Percentiles rank a stretch among this genome's conserved stretches.
phyloP scores from a whole-genome alignment of 371 early-diverging fungal genomes.

The Mycotypha africana region DNA sequence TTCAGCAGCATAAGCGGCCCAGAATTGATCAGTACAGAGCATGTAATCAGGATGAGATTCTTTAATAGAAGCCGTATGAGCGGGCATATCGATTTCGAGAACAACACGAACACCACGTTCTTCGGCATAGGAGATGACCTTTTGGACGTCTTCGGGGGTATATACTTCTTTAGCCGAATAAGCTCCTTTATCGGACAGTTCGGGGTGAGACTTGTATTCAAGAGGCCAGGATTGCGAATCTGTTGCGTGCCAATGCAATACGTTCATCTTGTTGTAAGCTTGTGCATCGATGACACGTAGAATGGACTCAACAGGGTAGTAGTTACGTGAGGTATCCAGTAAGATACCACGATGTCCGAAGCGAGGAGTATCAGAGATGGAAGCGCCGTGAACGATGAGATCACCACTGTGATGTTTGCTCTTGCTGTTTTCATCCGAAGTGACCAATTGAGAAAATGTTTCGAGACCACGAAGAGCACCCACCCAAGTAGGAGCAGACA shows the following conservation, averaged over 20 bases:
- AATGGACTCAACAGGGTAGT: conserved; percentile 53
- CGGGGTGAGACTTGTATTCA: conserved; percentile 56
- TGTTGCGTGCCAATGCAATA: conserved; percentile 79
- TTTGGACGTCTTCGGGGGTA: conserved; percentile 51
- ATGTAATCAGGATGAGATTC: conserved; percentile 44
- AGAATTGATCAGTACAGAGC: conserved; percentile 39
- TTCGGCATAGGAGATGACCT: conserved; percentile 56
- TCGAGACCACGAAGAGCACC: conserved; percentile 79
- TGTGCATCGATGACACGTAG: conserved; percentile 69
- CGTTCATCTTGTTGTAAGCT: conserved; percentile 75
- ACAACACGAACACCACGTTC: conserved; percentile 73
- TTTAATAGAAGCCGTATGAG: conserved; percentile 56
- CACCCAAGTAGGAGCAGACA: conserved; percentile 65
- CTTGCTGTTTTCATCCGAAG: conserved; percentile 28
- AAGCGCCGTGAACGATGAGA: conserved; percentile 44
- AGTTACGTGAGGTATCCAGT: conserved; percentile 77
- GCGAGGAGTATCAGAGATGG: conserved; percentile 61
- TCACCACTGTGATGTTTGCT: conserved; percentile 8
- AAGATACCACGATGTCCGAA: conserved; percentile 71
- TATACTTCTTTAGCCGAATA: conserved; percentile 56
- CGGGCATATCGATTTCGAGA: conserved; percentile 82
- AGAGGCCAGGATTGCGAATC: conserved; percentile 79
- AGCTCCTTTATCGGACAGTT: conserved; percentile 61
- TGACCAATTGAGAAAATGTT: conserved; percentile 69
- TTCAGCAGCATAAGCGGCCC: conserved; percentile 54